Evolutionary conservation across 129 eudicot genomes (phyloP).

Genomic region (Ambrosia artemisiifolia): DNA sequence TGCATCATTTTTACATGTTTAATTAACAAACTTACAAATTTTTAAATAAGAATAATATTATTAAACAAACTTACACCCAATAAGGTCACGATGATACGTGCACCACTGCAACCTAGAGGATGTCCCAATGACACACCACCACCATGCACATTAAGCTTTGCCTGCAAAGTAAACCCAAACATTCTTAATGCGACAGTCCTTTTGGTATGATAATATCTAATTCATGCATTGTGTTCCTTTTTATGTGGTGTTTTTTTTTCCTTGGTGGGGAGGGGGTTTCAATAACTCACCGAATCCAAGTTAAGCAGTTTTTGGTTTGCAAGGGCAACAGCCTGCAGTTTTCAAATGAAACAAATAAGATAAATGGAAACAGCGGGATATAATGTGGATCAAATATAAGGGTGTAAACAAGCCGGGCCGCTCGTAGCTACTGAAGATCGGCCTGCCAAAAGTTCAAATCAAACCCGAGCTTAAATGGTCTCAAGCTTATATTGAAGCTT

Average conservation of each 20-base stretch:
- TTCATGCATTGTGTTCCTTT: neutral
- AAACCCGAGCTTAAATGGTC: too few relatives aligned
- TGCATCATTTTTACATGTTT: neutral
- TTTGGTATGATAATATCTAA: neutral
- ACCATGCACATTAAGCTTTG: constrained; percentile 77
- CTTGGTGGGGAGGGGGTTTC: too few relatives aligned
- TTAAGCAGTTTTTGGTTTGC: constrained; percentile 79
- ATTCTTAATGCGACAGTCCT: neutral
- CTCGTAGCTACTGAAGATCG: too few relatives aligned
- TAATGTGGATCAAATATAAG: neutral
- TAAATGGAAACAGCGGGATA: constrained; percentile 3
- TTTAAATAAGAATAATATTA: neutral
- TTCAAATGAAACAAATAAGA: constrained; percentile 26
- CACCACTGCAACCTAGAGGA: constrained; percentile 98
- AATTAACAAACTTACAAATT: neutral
- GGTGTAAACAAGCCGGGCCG: too few relatives aligned
- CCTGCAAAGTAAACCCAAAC: constrained; percentile 46
- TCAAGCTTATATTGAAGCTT: too few relatives aligned
- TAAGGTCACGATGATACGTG: constrained; percentile 82
- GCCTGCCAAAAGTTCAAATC: too few relatives aligned
- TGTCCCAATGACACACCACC: constrained; percentile 94
- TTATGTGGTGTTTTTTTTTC: neutral
- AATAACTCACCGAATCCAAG: constrained; percentile 60
- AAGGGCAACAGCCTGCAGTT: constrained; percentile 75
- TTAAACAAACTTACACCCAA: constrained; percentile 59